Evolutionary conservation across 2,329 filamentous ascomycete genomes (phyloP).

Genomic region (Cladosporium sphaerospermum): DNA sequence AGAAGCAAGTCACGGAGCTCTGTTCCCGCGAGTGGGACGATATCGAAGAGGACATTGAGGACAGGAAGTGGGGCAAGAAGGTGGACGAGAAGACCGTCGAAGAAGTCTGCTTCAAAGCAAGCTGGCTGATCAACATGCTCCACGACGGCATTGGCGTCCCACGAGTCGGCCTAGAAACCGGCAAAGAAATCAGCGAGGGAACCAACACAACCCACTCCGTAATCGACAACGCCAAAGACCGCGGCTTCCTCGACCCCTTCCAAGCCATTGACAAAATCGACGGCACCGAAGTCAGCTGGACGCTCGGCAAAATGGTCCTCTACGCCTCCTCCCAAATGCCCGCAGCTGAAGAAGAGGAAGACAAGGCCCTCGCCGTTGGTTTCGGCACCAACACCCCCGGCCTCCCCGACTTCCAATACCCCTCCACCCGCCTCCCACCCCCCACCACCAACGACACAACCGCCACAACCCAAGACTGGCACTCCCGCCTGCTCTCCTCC

Average conservation of each 20-base stretch:
- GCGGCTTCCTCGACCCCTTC: conserved; percentile 77
- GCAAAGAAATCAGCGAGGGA: conserved; percentile 47
- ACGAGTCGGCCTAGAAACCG: conserved; percentile 61
- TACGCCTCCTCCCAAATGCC: conserved; percentile 88
- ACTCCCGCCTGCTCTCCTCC: conserved; percentile 58
- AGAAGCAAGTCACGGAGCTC: conserved; percentile 75
- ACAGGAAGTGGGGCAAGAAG: conserved; percentile 68
- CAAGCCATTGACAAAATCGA: conserved; percentile 90
- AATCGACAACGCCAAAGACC: conserved; percentile 61
- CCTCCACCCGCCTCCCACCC: conserved; percentile 45
- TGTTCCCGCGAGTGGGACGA: conserved; percentile 76
- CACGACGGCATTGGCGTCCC: conserved; percentile 95
- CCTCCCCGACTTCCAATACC: conserved; percentile 70
- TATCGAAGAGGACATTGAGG: conserved; percentile 61
- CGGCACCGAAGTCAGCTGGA: conserved; percentile 92
- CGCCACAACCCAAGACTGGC: conserved; percentile 43
- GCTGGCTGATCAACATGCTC: conserved; percentile 93
- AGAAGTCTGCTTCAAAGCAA: conserved; percentile 94
- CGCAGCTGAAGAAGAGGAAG: conserved; percentile 40
- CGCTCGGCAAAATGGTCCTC: conserved; percentile 89
- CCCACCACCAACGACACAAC: conserved; percentile 37
- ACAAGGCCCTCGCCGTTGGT: conserved; percentile 66
- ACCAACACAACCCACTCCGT: conserved; percentile 68
- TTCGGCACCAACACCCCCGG: conserved; percentile 80
- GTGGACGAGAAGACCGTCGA: conserved; percentile 66